Evolutionary conservation across 2,329 filamentous ascomycete species (phyloP).

Genomic region (Lachnum nothofagi): DNA sequence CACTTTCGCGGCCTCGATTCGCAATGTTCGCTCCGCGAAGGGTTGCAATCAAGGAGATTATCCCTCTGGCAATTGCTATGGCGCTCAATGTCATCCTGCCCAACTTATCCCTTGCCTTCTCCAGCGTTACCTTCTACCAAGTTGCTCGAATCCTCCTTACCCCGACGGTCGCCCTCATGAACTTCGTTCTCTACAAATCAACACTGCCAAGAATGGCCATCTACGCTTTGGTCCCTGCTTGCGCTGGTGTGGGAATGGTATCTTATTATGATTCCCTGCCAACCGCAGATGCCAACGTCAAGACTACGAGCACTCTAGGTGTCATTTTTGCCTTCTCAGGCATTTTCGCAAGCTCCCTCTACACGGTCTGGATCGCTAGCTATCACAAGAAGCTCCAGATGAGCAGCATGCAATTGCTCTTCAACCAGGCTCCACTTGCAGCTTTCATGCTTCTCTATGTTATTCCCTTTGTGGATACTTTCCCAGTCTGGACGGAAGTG

Average conservation of each 20-base stretch:
- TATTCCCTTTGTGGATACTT: slow-evolving; percentile 60
- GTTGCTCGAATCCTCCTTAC: slow-evolving; percentile 63
- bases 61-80: slow-evolving; percentile 64
- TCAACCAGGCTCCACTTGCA: slow-evolving; percentile 62
- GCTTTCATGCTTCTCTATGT: slow-evolving; percentile 59
- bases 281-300: slow-evolving; percentile 42
- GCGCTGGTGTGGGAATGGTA: slow-evolving; percentile 59
- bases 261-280: slow-evolving; percentile 64
- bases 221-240: slow-evolving; percentile 53
- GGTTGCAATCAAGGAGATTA: slow-evolving; percentile 50
- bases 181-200: slow-evolving; percentile 55
- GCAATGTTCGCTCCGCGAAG: slow-evolving; percentile 55
- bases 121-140: slow-evolving; percentile 65
- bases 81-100: slow-evolving; percentile 64
- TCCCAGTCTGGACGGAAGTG: slow-evolving; percentile 52
- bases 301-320: slow-evolving; percentile 54
- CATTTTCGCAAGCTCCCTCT: slow-evolving; percentile 60
- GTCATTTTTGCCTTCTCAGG: slow-evolving; percentile 59
- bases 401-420: slow-evolving; percentile 64
- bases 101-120: slow-evolving; percentile 63
- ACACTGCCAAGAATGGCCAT: slow-evolving; percentile 50
- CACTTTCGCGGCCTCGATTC: slow-evolving; percentile 54
- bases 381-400: slow-evolving; percentile 62
- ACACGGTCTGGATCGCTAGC: slow-evolving; percentile 64
- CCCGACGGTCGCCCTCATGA: slow-evolving; percentile 60